Evolutionary conservation across 2,329 filamentous ascomycete genomes (phyloP), one percentile per base, ranked within the genome.

Genomic region (Myriangium duriaei): DNA sequence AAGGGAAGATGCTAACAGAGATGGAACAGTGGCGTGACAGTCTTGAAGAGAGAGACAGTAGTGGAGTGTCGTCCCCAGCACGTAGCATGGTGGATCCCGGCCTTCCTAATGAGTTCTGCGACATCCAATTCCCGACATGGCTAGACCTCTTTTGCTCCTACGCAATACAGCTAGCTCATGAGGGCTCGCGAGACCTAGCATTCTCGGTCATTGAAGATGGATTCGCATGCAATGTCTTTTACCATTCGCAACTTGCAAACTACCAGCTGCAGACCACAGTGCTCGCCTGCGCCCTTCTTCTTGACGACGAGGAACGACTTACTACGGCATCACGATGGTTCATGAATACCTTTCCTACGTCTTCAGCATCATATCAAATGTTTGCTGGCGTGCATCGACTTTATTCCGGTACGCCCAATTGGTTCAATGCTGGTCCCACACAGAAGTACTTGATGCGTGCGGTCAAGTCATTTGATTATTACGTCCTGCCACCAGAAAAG

Each of bases 401-500:
- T 5, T 83, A 76, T 51, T 76, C 83, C 37, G 78, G 82, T 11
- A 75, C 79, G 2, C 67, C 75, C 26, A 72, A 76, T 18, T 83
- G 80, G 67, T 94, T 88, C 58, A 79, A 79, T 36, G 79, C 80
- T 2, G 81, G 83, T 0, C 79, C 84, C 0, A 79, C 80, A 13
- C 86, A 94, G 58, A 96, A 96, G 56, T 93, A 83, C 53, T 77
- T 96, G 51, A 68, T 95, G 41, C 78, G 91, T 4, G 85, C 93
- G 59, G 83, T 98, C 60, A 92, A 93, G 57, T 76, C 77, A 3
- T 82, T 93, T 64, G 91, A 98, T 57, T 79, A 72, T 45, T 63
- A 66, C 4, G 66, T 81, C 3, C 64, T 79, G 2, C 63, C 66
- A 2, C 65, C 71, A 11, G 62, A 68, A 11, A 61, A 67, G 16